phyloP scores from a whole-genome alignment of 768 basidiomycete species.

The Panellus pusillus region DNA sequence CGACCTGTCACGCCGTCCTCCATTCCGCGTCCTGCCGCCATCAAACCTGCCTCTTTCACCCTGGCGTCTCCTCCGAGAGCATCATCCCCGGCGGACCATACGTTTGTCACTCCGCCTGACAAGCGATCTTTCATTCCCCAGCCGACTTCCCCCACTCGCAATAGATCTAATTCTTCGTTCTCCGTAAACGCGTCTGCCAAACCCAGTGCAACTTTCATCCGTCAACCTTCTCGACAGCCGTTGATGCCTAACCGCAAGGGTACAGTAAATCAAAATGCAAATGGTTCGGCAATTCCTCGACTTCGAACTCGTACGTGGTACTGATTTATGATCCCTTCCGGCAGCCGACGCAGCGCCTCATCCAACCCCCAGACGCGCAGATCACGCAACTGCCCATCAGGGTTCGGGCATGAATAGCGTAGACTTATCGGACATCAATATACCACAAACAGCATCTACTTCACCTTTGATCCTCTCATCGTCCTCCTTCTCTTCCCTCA shows the following conservation, averaged over 20 bases:
- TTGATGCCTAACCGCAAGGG: constrained; percentile 28
- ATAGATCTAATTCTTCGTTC: constrained; percentile 25
- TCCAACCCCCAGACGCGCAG: constrained; percentile 42
- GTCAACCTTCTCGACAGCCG: constrained; percentile 43
- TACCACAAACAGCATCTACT: constrained; percentile 17
- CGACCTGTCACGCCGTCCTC: constrained; percentile 43
- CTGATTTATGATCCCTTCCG: constrained; percentile 43
- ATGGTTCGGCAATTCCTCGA: constrained; percentile 65
- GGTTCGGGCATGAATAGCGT: constrained; percentile 41
- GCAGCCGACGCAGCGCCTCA: constrained; percentile 34
- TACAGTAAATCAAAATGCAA: constrained; percentile 35
- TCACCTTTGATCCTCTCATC: constrained; percentile 27
- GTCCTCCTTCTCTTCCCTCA: constrained; percentile 47
- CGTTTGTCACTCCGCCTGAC: constrained; percentile 50
- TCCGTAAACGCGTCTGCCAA: constrained; percentile 32
- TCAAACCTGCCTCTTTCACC: constrained; percentile 35
- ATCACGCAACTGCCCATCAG: constrained; percentile 25
- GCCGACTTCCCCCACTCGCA: constrained; percentile 46
- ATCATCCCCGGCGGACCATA: constrained; percentile 21
- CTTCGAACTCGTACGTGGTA: constrained; percentile 57
- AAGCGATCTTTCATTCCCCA: constrained; percentile 69
- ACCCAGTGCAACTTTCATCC: constrained; percentile 43
- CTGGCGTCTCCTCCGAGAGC: constrained; percentile 28
- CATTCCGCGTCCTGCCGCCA: constrained; percentile 45
- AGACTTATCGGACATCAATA: constrained; percentile 34